Base-by-base conservation (phyloP, 495 filamentous ascomycete species). In the Penicillium cataractarum region DNA sequence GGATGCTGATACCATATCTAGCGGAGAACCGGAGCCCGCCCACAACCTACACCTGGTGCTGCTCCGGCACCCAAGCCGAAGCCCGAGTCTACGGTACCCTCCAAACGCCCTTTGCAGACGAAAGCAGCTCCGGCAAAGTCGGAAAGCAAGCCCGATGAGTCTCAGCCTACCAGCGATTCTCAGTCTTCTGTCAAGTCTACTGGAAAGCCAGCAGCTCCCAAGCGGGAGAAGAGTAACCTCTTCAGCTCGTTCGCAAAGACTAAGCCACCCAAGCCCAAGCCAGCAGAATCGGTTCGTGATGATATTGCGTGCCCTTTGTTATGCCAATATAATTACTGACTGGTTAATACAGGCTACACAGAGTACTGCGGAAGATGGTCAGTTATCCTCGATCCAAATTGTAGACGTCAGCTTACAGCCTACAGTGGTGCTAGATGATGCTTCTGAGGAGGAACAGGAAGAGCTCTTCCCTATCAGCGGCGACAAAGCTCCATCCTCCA, bases 201-300 rank as follows among this genome's bases (percentile, higher is more conserved):
- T 50, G 54, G 62, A 60, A 71, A 79, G 61, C 62, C 77, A 40
- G 73, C 80, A 17, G 65, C 83, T 2, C 58, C 84, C 13, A 91
- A 92, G 71, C 83, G 83, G 19, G 85, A 88, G 67, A 77, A 82
- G 67, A 83, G 85, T 17, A 86, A 84, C 59, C 85, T 97, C 27
- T 92, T 95, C 74, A 90, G 89, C 66, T 90, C 92, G 1, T 96
- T 96, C 71, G 90, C 92, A 7, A 96, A 92, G 68, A 83, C 89
- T 3, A 91, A 90, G 44, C 78, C 90, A 37, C 78, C 90, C 0
- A 88, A 85, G 62, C 68, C 80, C n/a, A 86, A 85, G 67, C 80
- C 84, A 6, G 73, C 76, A 35, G 69, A 78, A 60, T 74, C 79
- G 46, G 78, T 81, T 40, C 77, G 78, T 63, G n/a, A 22, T 63